Conservation (phyloP, 768 basidiomycete genomes). For the Roridomyces roridus region DNA sequence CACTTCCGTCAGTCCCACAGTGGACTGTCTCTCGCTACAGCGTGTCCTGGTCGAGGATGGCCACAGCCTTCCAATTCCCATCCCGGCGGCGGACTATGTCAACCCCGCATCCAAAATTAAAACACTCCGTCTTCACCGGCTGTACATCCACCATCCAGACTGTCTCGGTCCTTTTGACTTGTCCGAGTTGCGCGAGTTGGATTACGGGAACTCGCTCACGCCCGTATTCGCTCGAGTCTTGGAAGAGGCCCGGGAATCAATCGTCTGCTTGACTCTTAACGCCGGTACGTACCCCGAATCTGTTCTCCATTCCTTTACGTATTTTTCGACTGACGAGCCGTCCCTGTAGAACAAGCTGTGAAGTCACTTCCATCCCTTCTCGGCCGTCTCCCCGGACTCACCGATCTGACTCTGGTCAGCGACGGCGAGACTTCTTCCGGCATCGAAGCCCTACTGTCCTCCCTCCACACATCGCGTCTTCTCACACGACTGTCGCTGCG, state of each 20-base stretch:
- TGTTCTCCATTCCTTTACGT: no score
- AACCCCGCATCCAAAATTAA: background rate
- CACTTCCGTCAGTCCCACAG: background rate
- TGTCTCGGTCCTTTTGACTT: background rate
- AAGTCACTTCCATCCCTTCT: background rate
- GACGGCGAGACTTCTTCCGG: background rate
- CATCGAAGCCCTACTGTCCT: background rate
- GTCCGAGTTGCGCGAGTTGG: background rate
- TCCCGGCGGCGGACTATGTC: no score
- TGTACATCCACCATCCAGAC: background rate
- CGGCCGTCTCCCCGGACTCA: background rate
- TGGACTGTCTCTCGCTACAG: background rate
- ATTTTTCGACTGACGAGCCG: background rate
- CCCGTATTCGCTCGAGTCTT: background rate
- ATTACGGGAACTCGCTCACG: background rate
- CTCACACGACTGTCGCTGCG: background rate
- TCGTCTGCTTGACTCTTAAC: background rate
- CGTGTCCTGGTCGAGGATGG: background rate
- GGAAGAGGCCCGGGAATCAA: background rate
- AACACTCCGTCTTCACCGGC: background rate
- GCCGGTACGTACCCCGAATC: constrained; percentile 9
- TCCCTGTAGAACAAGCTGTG: background rate
- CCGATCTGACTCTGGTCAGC: background rate
- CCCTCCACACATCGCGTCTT: background rate
- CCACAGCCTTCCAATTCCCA: no score